Base-by-base conservation (phyloP, 768 basidiomycete genomes). In the Artomyces pyxidatus region DNA sequence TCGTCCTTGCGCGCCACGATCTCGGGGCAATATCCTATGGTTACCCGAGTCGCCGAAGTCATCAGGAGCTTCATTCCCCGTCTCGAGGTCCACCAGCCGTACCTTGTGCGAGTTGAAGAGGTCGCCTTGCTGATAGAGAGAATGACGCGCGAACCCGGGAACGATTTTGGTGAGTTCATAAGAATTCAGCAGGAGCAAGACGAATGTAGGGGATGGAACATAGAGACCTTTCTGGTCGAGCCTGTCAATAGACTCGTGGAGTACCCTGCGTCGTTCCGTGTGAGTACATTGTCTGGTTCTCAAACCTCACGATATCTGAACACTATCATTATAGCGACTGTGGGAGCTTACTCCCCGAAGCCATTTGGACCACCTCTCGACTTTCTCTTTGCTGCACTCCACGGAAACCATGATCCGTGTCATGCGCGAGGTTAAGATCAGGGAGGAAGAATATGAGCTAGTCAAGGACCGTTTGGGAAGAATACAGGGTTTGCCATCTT, bases 161-260 rank as follows among this genome's bases (percentile, higher is more conserved):
- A 71, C 57, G 86, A 93, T 56, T 87, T 96, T 65, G 88, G 87
- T 1, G 88, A 91, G 63, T 96, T 93, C 61, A 72, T 94, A 7
- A 65, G 74, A 53, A 70, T 96, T 53, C 80, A 85, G 57, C 77
- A 83, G 59, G 59, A 65, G 47, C 70, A 65, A 32, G 62, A 70
- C 5, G 78, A 76, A 25, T 78, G 82, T 49, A 72, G 69, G 26
- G 75, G 78, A 1, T 82, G 85, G 80, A 74, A 68, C 26, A 67
- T 96, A 35, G 75, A 82, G 46, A 73, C 71, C 47, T 77, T 88
- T 50, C 62, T 95, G 47, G 71, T 82, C 48, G 85, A 91, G 59
- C 92, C 93, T 8, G 77, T 87, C 16, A 77, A 81, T 46, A 65
- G 88, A 45, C 63, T 95, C 6, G 78, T 76, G 19, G 75, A 74